Evolutionary conservation across 306 rosid species (phyloP).

Genomic region (Sesbania bispinosa): DNA sequence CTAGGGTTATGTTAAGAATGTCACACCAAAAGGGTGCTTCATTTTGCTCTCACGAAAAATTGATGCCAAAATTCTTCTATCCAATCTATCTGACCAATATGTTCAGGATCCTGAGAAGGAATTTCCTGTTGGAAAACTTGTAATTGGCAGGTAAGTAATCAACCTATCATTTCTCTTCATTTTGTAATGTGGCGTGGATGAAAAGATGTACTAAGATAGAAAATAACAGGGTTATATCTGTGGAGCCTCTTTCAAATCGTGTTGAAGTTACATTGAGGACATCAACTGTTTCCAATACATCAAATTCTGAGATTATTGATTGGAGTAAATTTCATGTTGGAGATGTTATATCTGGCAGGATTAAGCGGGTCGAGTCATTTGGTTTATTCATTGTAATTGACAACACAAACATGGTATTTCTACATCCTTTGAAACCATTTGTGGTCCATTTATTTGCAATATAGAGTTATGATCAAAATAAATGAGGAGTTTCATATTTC

Average conservation of each 20-base stretch:
- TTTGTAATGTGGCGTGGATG: slow-evolving; percentile 9
- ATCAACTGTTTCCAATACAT: slow-evolving; percentile 25
- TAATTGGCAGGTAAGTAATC: slow-evolving; percentile 63
- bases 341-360: slow-evolving; percentile 66
- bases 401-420: slow-evolving; percentile 58
- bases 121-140: slow-evolving; percentile 81
- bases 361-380: slow-evolving; percentile 79
- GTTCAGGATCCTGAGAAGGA: slow-evolving; percentile 63
- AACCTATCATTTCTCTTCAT: background rate
- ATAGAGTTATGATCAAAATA: no score
- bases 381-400: slow-evolving; percentile 85
- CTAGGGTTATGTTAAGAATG: slow-evolving; percentile 84
- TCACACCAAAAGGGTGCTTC: slow-evolving; percentile 85
- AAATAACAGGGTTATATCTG: slow-evolving; percentile 68
- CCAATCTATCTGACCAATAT: slow-evolving; percentile 73
- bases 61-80: slow-evolving; percentile 83
- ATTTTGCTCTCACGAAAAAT: slow-evolving; percentile 69
- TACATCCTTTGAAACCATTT: slow-evolving; percentile 11
- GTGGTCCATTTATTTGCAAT: no score
- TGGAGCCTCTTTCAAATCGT: slow-evolving; percentile 82
- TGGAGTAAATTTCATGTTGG: slow-evolving; percentile 62
- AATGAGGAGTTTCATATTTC: background rate
- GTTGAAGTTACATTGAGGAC: slow-evolving; percentile 85
- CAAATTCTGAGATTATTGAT: slow-evolving; percentile 44
- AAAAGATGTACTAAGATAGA: slow-evolving; percentile 29